These are phyloP conservation scores for Evansstolkia leycettana DNA, from an alignment of 495 filamentous ascomycete species.

Conservation along the genomic window DNA sequence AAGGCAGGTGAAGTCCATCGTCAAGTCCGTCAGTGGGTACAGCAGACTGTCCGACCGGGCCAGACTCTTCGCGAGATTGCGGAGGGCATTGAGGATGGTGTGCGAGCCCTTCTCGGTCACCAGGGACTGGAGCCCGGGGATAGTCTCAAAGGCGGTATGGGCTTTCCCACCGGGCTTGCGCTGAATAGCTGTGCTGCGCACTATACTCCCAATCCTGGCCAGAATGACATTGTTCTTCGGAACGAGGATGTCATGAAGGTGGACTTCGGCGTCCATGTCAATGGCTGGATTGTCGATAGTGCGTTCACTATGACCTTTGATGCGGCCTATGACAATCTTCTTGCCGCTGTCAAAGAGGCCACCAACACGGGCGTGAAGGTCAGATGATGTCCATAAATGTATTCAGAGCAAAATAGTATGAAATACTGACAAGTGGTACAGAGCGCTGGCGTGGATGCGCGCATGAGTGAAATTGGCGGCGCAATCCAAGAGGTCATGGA, in stretches of 20 bases:
- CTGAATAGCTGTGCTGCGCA: constrained; percentile 51
- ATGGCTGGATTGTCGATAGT: constrained; percentile 53
- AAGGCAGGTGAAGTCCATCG: constrained; percentile 50
- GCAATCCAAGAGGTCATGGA: constrained; percentile 59
- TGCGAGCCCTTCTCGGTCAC: constrained; percentile 44
- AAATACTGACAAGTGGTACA: constrained; percentile 9
- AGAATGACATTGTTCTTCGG: constrained; percentile 42
- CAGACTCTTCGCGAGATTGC: constrained; percentile 46
- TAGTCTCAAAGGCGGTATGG: constrained; percentile 44
- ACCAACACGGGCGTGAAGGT: constrained; percentile 50
- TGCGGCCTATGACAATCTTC: constrained; percentile 46
- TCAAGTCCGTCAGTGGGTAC: constrained; percentile 46
- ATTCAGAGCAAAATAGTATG: background rate
- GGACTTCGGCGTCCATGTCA: constrained; percentile 55
- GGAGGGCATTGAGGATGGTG: constrained; percentile 48
- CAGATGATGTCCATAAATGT: background rate
- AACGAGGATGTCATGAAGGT: constrained; percentile 53
- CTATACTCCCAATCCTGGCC: constrained; percentile 51
- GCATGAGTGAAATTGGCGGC: constrained; percentile 47
- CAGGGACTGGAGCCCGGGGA: constrained; percentile 46
- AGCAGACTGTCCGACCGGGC: constrained; percentile 43
- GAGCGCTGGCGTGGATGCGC: constrained; percentile 49
- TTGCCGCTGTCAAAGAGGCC: constrained; percentile 48
- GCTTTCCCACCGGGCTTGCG: constrained; percentile 50
- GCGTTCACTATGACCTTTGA: constrained; percentile 54